A percentile compares a stretch with the other conserved stretches of the same genome.
These are phyloP conservation scores for Tricholoma furcatifolium DNA, from an alignment of 768 basidiomycete species.

Conservation along the genomic window DNA sequence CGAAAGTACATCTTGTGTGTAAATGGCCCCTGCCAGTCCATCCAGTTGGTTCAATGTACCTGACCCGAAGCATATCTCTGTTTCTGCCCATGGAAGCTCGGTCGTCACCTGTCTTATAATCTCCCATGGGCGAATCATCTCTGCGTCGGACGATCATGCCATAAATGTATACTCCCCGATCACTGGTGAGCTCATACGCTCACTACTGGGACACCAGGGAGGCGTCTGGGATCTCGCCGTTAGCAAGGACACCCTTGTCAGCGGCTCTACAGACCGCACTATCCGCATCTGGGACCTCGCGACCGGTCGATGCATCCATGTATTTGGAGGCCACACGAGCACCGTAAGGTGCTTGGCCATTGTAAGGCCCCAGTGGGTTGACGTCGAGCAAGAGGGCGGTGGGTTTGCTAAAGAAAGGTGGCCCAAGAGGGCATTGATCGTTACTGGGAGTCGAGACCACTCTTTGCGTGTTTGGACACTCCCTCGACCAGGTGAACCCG, in stretches of 20 bases:
- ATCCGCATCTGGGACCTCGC: conserved; percentile 72
- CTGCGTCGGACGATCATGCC: conserved; percentile 95
- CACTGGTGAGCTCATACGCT: conserved; percentile 71
- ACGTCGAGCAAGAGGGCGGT: conserved; percentile 65
- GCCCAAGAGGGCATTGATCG: conserved; percentile 66
- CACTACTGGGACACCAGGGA: conserved; percentile 90
- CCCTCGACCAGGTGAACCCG: conserved; percentile 65
- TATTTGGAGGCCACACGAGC: conserved; percentile 94
- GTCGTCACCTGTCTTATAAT: conserved; percentile 97
- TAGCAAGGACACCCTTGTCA: conserved; percentile 84
- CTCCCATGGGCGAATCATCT: conserved; percentile 92
- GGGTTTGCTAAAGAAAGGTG: conserved; percentile 66
- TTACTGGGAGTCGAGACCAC: conserved; percentile 73
- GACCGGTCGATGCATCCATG: conserved; percentile 81
- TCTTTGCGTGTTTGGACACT: conserved; percentile 61
- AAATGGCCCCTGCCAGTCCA: no score
- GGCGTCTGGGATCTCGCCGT: conserved; percentile 97
- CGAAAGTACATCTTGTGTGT: no score
- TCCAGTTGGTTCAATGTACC: conserved; percentile 65
- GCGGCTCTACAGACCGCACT: conserved; percentile 91
- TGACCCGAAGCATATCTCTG: conserved; percentile 73
- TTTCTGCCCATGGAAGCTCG: conserved; percentile 83
- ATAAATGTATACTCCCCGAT: conserved; percentile 93
- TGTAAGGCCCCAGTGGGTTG: conserved; percentile 88
- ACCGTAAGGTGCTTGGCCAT: conserved; percentile 96